A percentile compares a stretch with the other conserved stretches of the same genome.
phyloP scores from a whole-genome alignment of 129 eudicot genomes.

The Arctium minus region DNA sequence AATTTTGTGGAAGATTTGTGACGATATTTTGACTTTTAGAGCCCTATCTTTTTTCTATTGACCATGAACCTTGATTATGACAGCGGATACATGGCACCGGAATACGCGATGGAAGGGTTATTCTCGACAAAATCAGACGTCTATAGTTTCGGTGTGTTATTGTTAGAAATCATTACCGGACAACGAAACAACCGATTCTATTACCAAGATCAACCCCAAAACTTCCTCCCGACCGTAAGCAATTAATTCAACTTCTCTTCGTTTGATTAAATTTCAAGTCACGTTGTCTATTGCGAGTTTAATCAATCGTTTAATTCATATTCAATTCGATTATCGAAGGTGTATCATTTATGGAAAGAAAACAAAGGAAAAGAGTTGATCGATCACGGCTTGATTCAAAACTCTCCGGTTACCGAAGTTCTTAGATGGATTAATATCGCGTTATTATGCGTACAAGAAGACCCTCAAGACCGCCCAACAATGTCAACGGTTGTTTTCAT shows the following conservation, averaged over 20 bases:
- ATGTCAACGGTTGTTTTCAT: constrained; percentile 12
- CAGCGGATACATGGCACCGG: constrained; percentile 36
- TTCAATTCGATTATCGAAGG: neutral
- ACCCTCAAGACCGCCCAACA: constrained; percentile 9
- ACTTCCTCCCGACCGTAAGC: neutral
- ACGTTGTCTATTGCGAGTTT: too few species aligned
- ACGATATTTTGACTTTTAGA: neutral
- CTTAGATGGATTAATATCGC: constrained; percentile 1
- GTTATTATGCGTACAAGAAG: constrained; percentile 26
- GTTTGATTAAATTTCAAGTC: neutral
- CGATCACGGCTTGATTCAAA: neutral
- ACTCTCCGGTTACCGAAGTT: neutral
- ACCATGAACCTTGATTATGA: neutral
- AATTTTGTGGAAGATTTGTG: neutral
- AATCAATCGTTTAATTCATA: neutral
- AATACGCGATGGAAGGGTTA: constrained; percentile 16
- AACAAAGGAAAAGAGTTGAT: neutral
- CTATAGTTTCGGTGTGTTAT: constrained; percentile 21
- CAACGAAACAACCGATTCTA: neutral
- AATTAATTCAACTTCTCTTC: neutral
- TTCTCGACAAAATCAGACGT: constrained; percentile 24
- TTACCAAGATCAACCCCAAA: neutral
- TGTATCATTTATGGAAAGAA: neutral
- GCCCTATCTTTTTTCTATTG: neutral
- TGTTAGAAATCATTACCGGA: constrained; percentile 13